Base-by-base conservation (phyloP, 2,329 filamentous ascomycete genomes). In the Clonostachys solani region DNA sequence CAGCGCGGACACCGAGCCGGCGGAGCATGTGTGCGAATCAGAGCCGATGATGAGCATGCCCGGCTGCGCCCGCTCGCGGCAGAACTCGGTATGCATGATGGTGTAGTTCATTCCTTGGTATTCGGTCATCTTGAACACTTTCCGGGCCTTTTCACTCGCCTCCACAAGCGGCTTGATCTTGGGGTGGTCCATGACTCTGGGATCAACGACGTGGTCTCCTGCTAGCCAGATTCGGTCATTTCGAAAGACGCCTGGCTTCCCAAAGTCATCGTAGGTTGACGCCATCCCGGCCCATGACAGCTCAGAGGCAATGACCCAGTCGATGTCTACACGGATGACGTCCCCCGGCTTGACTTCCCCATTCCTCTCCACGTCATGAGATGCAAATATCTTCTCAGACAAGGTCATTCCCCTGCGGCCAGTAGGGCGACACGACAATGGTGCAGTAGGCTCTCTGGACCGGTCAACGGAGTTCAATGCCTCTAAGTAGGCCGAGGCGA, bases 211-310 rank as follows among this genome's bases (percentile, higher is more conserved):
- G 50, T 77, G 73, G 52, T 77, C 74, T 2, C 67, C 68, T 0
- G 72, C 73, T 5, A 78, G 61, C 74, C 73, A 77, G 52, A 77
- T 68, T 0, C 73, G 59, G 50, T 76, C 72, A 45, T 75, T 77
- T 8, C 74, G 69, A 49, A 66, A 74, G 17, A 74, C 69, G 5
- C 66, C 63, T 1, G 70, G 69, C 12, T 56, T 52, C 4, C 69
- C 67, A 6, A 76, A 52, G 4, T 56, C 45, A 5, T 69, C 57
- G 50, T 72, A 71, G 5, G 64, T 68, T 37, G 54, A 55, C 33
- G 65, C 60, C 71, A 75, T 75, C 37, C 64, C 61, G 36, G 49
- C 48, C 71, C 71, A 75, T 8, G 63, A 66, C 2, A 64, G 56
- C 47, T 75, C 72, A 5, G 63, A 68, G 5, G 72, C 67, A 49